Conservation (phyloP, 129 eudicot species). For the Heracleum sosnowskyi region DNA sequence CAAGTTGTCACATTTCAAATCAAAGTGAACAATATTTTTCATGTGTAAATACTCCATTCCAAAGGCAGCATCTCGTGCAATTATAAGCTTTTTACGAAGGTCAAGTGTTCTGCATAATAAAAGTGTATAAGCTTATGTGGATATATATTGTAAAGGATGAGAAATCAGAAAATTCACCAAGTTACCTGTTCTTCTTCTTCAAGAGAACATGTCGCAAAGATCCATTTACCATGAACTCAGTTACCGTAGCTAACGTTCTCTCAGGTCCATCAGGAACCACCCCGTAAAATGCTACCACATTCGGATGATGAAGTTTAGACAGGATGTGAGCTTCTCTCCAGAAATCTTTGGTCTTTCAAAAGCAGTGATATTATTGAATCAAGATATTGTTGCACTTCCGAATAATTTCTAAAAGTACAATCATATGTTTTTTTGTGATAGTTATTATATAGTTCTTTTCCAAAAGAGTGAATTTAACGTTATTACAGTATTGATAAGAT, state of each 20-base stretch:
- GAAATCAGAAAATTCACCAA: slow-evolving; percentile 10
- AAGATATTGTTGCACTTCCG: not conserved
- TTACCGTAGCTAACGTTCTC: slow-evolving; percentile 61
- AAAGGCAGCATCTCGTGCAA: slow-evolving; percentile 73
- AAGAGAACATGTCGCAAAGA: slow-evolving; percentile 55
- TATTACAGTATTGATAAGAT: not conserved
- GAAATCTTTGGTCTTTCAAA: slow-evolving; percentile 53
- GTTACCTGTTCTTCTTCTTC: slow-evolving; percentile 41
- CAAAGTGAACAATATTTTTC: slow-evolving; percentile 68
- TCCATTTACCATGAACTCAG: slow-evolving; percentile 65
- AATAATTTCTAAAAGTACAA: too few relatives aligned
- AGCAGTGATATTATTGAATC: not conserved
- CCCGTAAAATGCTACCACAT: slow-evolving; percentile 73
- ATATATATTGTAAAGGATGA: slow-evolving; percentile 6
- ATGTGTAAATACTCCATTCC: slow-evolving; percentile 83
- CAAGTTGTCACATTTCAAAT: slow-evolving; percentile 76
- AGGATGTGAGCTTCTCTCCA: slow-evolving; percentile 82
- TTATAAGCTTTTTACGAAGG: slow-evolving; percentile 46
- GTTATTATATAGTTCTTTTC: not conserved
- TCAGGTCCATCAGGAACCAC: slow-evolving; percentile 70
- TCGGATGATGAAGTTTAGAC: slow-evolving; percentile 74
- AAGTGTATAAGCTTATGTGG: slow-evolving; percentile 1
- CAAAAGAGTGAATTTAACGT: not conserved
- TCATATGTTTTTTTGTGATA: not conserved
- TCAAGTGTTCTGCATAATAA: slow-evolving; percentile 41